Evolutionary conservation across 352 stramenopile species (phyloP), one percentile per base, ranked within the genome.

Genomic region (Thalassiosira livingstoniorum): DNA sequence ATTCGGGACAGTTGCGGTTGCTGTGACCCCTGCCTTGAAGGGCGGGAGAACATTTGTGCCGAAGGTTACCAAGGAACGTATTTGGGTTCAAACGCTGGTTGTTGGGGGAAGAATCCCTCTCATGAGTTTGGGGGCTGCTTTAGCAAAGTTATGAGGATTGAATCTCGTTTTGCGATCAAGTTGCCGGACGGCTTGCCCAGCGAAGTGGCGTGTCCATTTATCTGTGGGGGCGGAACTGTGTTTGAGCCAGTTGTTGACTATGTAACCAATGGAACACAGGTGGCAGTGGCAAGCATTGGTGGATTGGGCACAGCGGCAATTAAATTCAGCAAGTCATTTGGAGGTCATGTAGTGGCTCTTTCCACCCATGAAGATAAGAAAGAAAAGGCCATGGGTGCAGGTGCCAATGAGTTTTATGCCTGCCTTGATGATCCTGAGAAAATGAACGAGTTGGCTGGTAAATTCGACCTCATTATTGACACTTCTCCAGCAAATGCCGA

Each of bases 1-100:
- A 63, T 83, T 43, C 81, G 79, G 29, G 70, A 80, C 34, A 65
- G 31, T n/a, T 87, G 81, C 55, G 39, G 47, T 29, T 11, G 66
- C 31, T 87, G 81, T 55, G 81, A 87, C 47, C 37, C 57, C n/a
- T 87, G 81, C 61, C 31, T 86, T 25, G 39, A 23, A 1, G 81
- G 81, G 5, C 76, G 72, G 13, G 81, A 87, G 37, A 87, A 87
- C 39, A 55, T 87, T 34, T 87, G 81, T 34, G 35, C 55, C 4
- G 13, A 68, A 32, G 67, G 67, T 10, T 78, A 82, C 55, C 75
- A 82, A 63, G 75, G 75, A 21, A 2, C 35, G 23, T 82, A 67
- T 54, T 42, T 82, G 13, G 63, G 75, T 15, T 23, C 58, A 35
- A 25, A 25, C 18, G 75, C 75, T 0, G 75, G 75, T 18, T 72